A percentile compares a stretch with the other conserved stretches of the same genome.
These are phyloP conservation scores for Colletotrichum sidae DNA, from an alignment of 2,329 filamentous ascomycete genomes.

Conservation along the genomic window DNA sequence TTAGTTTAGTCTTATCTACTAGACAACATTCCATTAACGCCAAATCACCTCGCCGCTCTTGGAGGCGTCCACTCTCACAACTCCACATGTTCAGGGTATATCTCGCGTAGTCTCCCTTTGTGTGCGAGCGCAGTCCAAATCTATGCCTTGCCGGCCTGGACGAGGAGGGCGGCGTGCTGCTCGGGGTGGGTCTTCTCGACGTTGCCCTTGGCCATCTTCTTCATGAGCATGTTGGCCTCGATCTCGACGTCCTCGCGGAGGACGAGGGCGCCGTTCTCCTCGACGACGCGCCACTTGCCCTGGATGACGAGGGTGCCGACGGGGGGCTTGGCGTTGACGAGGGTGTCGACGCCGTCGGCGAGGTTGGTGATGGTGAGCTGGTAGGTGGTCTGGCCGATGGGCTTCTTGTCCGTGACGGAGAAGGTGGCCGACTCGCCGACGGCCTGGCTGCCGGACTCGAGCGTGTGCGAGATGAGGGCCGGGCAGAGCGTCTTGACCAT, in stretches of 20 bases:
- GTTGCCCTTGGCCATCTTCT: slow-evolving; percentile 38
- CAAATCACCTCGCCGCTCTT: not conserved
- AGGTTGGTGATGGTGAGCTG: slow-evolving; percentile 37
- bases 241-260: slow-evolving; percentile 35
- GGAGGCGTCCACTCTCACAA: not conserved
- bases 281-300: slow-evolving; percentile 33
- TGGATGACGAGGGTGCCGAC: slow-evolving; percentile 33
- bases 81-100: not conserved
- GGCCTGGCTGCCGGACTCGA: slow-evolving; percentile 30
- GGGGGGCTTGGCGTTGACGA: slow-evolving; percentile 36
- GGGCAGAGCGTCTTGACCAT: slow-evolving; percentile 38
- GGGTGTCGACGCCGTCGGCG: slow-evolving; percentile 34
- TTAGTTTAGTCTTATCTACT: slow-evolving; percentile 23
- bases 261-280: slow-evolving; percentile 23
- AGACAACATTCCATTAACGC: slow-evolving; percentile 24
- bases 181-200: slow-evolving; percentile 36
- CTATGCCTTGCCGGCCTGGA: slow-evolving; percentile 35
- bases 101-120: slow-evolving; percentile 12
- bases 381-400: slow-evolving; percentile 37
- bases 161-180: slow-evolving; percentile 34
- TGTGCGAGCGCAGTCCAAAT: not conserved
- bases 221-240: slow-evolving; percentile 36
- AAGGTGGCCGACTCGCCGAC: slow-evolving; percentile 30
- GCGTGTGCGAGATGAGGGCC: slow-evolving; percentile 31
- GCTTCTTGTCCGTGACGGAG: slow-evolving; percentile 37